These are phyloP conservation scores for Vigna trinervia DNA, from an alignment of 306 rosid genomes.

Conservation along the genomic window DNA sequence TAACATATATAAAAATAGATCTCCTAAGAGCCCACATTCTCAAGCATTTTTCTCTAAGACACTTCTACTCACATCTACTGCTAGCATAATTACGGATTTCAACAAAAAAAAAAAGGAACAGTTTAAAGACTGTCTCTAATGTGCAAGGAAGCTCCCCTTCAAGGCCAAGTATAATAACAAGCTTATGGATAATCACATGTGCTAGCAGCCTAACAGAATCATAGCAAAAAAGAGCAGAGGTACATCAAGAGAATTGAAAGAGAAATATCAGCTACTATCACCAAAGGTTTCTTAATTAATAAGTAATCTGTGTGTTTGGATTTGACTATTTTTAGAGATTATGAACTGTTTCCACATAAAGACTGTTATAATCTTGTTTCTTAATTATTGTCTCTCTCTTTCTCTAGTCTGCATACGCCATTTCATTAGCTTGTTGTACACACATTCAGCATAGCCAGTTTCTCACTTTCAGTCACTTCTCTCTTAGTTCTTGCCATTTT, in stretches of 20 bases:
- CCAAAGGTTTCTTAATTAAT: neutral
- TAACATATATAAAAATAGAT: no score
- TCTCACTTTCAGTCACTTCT: neutral
- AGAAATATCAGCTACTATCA: neutral
- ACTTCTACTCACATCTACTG: no score
- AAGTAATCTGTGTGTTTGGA: neutral
- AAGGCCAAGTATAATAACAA: conserved; percentile 8
- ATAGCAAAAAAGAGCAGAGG: neutral
- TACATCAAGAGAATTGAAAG: neutral
- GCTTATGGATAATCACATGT: neutral
- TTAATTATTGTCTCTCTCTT: neutral
- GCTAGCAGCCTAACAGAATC: neutral
- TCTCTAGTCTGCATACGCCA: conserved; percentile 4
- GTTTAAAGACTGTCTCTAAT: neutral
- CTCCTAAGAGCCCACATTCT: no score
- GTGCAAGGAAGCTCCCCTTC: neutral
- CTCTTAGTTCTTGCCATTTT: neutral
- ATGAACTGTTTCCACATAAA: neutral
- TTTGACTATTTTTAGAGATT: neutral
- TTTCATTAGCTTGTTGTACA: neutral
- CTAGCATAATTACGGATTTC: neutral
- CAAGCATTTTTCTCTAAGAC: no score
- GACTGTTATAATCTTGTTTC: neutral
- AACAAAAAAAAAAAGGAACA: neutral
- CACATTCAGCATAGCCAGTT: conserved; percentile 11